Conservation (phyloP, 257 asterid species). For the Jaltomata sinuosa region DNA sequence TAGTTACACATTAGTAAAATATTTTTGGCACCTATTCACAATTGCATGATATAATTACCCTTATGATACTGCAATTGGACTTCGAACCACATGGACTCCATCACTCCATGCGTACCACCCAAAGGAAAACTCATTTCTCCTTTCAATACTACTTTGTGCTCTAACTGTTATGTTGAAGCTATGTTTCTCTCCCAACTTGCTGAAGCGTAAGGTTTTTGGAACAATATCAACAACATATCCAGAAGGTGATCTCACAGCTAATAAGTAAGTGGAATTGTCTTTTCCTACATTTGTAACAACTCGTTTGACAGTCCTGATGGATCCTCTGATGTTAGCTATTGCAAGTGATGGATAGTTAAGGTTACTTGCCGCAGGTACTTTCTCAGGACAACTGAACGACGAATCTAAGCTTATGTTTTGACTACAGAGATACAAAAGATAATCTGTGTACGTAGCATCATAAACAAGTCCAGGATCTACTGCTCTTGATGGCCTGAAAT, state of each 20-base stretch:
- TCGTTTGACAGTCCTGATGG: slow-evolving; percentile 15
- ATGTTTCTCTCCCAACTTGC: slow-evolving; percentile 13
- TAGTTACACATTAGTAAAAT: slow-evolving; percentile 2
- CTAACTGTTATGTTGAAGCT: slow-evolving; percentile 17
- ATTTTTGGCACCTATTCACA: not conserved
- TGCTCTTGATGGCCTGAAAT: slow-evolving; percentile 36
- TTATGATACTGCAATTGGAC: slow-evolving; percentile 18
- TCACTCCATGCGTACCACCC: slow-evolving; percentile 28
- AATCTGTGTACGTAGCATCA: slow-evolving; percentile 30
- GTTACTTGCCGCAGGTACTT: slow-evolving; percentile 12
- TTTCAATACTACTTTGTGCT: not conserved
- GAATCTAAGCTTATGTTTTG: not conserved
- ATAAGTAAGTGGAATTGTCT: slow-evolving; percentile 2
- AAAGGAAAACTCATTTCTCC: not conserved
- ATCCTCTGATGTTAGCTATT: slow-evolving; percentile 15
- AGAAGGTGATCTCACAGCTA: slow-evolving; percentile 9
- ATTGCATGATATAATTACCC: not conserved
- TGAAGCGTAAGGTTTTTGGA: slow-evolving; percentile 15
- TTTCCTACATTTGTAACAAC: slow-evolving; percentile 42
- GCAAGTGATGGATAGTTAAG: slow-evolving; percentile 52
- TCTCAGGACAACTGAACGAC: slow-evolving; percentile 15
- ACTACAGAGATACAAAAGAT: slow-evolving; percentile 30
- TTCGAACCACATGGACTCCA: slow-evolving; percentile 29
- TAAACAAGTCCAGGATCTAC: slow-evolving; percentile 51
- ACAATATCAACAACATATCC: slow-evolving; percentile 21